phyloP scores from a whole-genome alignment of 768 basidiomycete genomes.

The Mycena galericulata region DNA sequence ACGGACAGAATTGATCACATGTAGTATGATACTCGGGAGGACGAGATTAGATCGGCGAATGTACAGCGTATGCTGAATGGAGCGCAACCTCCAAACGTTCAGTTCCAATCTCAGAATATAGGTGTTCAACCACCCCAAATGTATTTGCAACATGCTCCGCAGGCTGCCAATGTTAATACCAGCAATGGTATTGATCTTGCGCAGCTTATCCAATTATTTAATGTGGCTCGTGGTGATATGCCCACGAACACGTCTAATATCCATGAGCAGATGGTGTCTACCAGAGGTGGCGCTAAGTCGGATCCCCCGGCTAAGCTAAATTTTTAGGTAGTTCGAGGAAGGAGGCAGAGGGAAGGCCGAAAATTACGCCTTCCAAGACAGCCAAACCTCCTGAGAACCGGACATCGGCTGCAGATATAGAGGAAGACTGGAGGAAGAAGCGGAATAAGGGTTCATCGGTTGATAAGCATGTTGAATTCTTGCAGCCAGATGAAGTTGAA shows the following conservation, averaged over 20 bases:
- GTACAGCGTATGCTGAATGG: too few relatives aligned
- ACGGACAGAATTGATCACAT: background rate
- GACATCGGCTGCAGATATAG: too few relatives aligned
- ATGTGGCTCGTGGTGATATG: background rate
- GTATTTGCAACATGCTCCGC: too few relatives aligned
- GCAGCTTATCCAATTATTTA: background rate
- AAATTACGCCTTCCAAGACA: background rate
- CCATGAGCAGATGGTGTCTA: background rate
- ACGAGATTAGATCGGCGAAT: background rate
- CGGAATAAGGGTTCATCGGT: too few relatives aligned
- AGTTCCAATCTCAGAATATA: too few relatives aligned
- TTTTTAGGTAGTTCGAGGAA: background rate
- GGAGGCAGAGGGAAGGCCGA: too few relatives aligned
- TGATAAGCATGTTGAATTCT: background rate
- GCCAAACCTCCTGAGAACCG: constrained; percentile 9
- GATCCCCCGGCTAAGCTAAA: too few relatives aligned
- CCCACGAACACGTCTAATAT: background rate
- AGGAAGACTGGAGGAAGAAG: too few relatives aligned
- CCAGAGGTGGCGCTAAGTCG: background rate
- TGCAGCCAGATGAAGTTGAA: constrained; percentile 20
- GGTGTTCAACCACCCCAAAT: too few relatives aligned
- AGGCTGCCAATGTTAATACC: background rate
- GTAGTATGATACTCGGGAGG: background rate
- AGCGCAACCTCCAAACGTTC: too few relatives aligned
- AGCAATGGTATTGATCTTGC: background rate